These are phyloP conservation scores for Cystofilobasidium macerans DNA, from an alignment of 768 basidiomycete genomes.

Conservation along the genomic window DNA sequence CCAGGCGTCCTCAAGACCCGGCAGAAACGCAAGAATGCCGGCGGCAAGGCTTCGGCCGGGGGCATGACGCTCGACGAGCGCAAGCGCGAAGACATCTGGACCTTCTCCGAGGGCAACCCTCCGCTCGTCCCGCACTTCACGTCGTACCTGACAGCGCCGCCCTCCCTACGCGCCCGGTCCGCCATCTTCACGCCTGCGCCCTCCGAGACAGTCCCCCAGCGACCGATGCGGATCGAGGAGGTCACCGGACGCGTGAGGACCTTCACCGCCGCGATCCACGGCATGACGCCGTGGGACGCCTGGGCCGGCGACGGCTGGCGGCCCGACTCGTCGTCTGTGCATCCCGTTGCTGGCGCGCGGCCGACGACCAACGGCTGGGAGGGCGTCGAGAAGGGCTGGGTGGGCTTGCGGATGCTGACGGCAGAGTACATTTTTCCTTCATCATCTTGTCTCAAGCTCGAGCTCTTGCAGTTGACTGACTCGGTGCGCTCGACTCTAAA, in stretches of 20 bases:
- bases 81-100: neutral
- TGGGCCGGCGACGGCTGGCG: slow-evolving; percentile 23
- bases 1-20: neutral
- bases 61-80: neutral
- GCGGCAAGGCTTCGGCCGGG: neutral
- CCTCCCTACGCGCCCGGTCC: neutral
- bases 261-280: neutral
- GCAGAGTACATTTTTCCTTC: neutral
- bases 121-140: slow-evolving; percentile 20
- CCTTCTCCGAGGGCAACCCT: slow-evolving; percentile 19
- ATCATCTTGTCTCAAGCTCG: neutral
- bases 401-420: neutral
- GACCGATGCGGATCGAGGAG: slow-evolving; percentile 10
- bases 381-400: slow-evolving; percentile 7
- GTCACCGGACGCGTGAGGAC: slow-evolving; percentile 13
- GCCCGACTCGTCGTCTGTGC: neutral
- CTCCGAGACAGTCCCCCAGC: neutral
- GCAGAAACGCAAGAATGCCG: neutral
- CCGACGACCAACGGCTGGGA: slow-evolving; percentile 4
- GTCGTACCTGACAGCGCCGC: slow-evolving; percentile 5
- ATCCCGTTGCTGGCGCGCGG: neutral
- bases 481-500: neutral
- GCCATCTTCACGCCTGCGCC: neutral
- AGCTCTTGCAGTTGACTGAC: neutral
- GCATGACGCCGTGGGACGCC: slow-evolving; percentile 21